These are phyloP conservation scores for Apiospora phragmitis DNA, from an alignment of 2,329 filamentous ascomycete species.

Conservation along the genomic window DNA sequence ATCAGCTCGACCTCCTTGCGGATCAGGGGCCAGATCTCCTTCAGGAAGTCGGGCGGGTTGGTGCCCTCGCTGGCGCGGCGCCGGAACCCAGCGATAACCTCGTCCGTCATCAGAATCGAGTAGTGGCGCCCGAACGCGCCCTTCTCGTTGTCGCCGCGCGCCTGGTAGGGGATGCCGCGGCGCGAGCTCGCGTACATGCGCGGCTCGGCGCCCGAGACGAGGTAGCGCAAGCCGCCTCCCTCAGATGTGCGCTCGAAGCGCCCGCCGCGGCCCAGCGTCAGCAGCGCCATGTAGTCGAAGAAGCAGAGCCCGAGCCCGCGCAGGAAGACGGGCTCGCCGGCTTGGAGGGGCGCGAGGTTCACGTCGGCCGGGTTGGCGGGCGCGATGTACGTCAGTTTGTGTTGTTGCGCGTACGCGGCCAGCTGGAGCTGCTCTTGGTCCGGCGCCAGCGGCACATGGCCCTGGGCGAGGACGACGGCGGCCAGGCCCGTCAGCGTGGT, in stretches of 20 bases:
- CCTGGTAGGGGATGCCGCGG: slow-evolving; percentile 20
- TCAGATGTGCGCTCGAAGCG: slow-evolving; percentile 10
- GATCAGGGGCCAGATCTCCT: slow-evolving; percentile 20
- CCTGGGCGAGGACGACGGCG: slow-evolving; percentile 21
- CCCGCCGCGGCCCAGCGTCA: slow-evolving; percentile 21
- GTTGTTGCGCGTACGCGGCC: slow-evolving; percentile 12
- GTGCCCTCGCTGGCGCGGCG: slow-evolving; percentile 11
- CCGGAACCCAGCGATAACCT: slow-evolving; percentile 15
- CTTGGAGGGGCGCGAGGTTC: slow-evolving; percentile 15
- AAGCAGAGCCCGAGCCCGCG: slow-evolving; percentile 22
- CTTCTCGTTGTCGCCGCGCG: slow-evolving; percentile 20
- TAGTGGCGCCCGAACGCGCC: slow-evolving; percentile 16
- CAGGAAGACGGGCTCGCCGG: slow-evolving; percentile 16
- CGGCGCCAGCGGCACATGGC: slow-evolving; percentile 17
- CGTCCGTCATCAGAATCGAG: slow-evolving; percentile 16
- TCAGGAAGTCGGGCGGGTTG: slow-evolving; percentile 16
- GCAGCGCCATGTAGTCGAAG: slow-evolving; percentile 21
- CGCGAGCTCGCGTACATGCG: slow-evolving; percentile 20
- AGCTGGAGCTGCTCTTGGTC: slow-evolving; percentile 10
- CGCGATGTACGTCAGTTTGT: slow-evolving; percentile 16
- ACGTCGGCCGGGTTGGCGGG: slow-evolving; percentile 20
- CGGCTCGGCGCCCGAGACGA: slow-evolving; percentile 19
- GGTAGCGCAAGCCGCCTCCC: slow-evolving; percentile 10
- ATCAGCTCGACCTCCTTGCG: slow-evolving; percentile 18
- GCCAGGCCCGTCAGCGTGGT: slow-evolving; percentile 13